phyloP scores from a whole-genome alignment of 2,329 filamentous ascomycete species.

The Colletotrichum sp. region DNA sequence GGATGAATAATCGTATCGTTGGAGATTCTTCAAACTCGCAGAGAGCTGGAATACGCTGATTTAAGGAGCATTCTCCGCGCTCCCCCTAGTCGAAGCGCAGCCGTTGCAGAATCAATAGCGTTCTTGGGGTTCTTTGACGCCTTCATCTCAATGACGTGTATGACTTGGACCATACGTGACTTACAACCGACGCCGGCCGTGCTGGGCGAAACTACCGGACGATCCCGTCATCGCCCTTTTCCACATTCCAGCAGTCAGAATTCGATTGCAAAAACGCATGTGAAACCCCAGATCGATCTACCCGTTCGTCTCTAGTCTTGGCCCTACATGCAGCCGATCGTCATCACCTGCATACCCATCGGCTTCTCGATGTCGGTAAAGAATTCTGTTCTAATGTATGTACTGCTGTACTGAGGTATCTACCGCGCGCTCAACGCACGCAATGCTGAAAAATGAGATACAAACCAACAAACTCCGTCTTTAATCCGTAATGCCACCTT shows the following conservation, averaged over 20 bases:
- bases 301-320: not conserved
- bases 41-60: not conserved
- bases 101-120: not conserved
- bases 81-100: not conserved
- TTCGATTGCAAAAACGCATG: not conserved
- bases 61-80: not conserved
- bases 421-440: not conserved
- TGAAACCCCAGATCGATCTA: not conserved
- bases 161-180: not conserved
- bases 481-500: not conserved
- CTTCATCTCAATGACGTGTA: slow-evolving; percentile 21
- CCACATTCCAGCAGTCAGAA: not conserved
- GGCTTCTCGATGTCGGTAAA: not conserved
- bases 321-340: not conserved
- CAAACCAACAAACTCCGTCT: not conserved
- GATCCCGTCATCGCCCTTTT: not conserved
- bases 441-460: not conserved
- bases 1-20: not conserved
- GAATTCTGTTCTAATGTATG: not conserved
- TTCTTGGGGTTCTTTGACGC: slow-evolving; percentile 5
- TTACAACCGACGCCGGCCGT: not conserved
- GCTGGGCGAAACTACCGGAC: not conserved
- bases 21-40: rapidly evolving
- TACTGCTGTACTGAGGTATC: slow-evolving; percentile 2
- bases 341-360: not conserved